Evolutionary conservation across 768 basidiomycete genomes (phyloP).

Genomic region (Pleurotus giganteus): DNA sequence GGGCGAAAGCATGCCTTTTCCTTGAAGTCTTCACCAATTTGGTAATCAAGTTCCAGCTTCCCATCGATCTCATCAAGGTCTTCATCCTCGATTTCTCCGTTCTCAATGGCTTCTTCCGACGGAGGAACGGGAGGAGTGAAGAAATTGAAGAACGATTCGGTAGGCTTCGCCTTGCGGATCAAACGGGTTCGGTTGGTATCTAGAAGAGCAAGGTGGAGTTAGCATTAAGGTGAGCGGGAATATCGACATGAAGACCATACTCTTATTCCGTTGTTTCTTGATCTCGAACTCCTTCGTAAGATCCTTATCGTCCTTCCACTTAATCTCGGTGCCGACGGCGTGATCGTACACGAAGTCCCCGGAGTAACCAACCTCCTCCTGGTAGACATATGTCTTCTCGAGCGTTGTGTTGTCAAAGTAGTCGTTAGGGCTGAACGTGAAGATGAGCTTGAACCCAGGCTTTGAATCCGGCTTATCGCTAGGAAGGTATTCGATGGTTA

Average conservation of each 20-base stretch:
- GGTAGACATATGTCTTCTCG: conserved; percentile 93
- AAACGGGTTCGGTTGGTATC: conserved; percentile 84
- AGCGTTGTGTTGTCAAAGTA: conserved; percentile 84
- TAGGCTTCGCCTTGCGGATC: conserved; percentile 82
- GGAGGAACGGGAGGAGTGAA: conserved; percentile 83
- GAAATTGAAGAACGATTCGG: conserved; percentile 99
- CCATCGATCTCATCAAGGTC: conserved; percentile 90
- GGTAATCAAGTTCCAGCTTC: conserved; percentile 94
- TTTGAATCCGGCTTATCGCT: conserved; percentile 53
- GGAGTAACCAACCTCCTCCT: conserved; percentile 88
- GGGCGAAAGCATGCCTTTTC: conserved; percentile 66
- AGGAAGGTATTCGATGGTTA: conserved; percentile 75
- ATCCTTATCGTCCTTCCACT: conserved; percentile 99
- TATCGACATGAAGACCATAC: conserved; percentile 40
- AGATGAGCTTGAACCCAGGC: conserved; percentile 90
- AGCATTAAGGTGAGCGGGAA: conserved; percentile 5
- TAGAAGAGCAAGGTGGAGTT: conserved; percentile 23
- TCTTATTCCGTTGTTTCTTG: conserved; percentile 99
- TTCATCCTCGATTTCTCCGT: conserved; percentile 74
- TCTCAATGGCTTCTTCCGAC: conserved; percentile 62
- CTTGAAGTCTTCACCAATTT: conserved; percentile 97
- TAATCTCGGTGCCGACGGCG: conserved; percentile 89
- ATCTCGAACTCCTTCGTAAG: conserved; percentile 97
- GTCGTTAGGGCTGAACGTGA: conserved; percentile 79
- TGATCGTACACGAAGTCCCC: conserved; percentile 97